Evolutionary conservation across 176 grass and related monocot genomes (phyloP).

Genomic region (Puccinellia tenuiflora): DNA sequence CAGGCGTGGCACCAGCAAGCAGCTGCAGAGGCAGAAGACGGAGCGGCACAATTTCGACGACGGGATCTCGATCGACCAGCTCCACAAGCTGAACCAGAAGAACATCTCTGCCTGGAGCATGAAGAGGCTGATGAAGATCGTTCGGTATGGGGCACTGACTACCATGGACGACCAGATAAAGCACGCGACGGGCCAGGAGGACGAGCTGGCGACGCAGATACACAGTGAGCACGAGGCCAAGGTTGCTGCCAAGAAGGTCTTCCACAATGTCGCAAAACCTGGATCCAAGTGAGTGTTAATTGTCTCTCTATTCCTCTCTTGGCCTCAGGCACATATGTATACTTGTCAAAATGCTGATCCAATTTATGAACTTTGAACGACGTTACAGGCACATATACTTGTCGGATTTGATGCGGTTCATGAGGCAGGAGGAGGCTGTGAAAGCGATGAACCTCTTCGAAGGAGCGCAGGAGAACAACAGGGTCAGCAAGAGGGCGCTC

Average conservation of each 20-base stretch:
- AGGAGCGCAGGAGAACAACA: constrained; percentile 61
- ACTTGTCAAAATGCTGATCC: not conserved
- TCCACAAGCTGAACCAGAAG: constrained; percentile 81
- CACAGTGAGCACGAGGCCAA: constrained; percentile 86
- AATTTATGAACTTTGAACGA: not conserved
- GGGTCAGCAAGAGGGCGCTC: constrained; percentile 73
- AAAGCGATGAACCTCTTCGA: constrained; percentile 85
- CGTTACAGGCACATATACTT: constrained; percentile 78
- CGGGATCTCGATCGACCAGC: constrained; percentile 75
- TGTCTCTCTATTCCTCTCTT: too few species aligned
- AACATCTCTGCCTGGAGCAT: constrained; percentile 97
- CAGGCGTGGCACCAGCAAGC: constrained; percentile 26
- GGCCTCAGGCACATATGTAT: too few species aligned
- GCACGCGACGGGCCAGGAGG: constrained; percentile 30
- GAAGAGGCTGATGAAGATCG: constrained; percentile 91
- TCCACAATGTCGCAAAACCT: constrained; percentile 70
- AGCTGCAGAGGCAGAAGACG: constrained; percentile 46
- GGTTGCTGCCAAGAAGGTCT: constrained; percentile 83
- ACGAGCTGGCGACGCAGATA: constrained; percentile 69
- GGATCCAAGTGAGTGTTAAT: constrained; percentile 52
- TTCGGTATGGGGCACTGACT: constrained; percentile 62
- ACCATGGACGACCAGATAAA: constrained; percentile 78
- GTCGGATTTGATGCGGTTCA: constrained; percentile 70
- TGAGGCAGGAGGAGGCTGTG: constrained; percentile 73
- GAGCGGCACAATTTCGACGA: constrained; percentile 40